Conservation (phyloP, 768 basidiomycete species). For the Boletus rubroflammeus region DNA sequence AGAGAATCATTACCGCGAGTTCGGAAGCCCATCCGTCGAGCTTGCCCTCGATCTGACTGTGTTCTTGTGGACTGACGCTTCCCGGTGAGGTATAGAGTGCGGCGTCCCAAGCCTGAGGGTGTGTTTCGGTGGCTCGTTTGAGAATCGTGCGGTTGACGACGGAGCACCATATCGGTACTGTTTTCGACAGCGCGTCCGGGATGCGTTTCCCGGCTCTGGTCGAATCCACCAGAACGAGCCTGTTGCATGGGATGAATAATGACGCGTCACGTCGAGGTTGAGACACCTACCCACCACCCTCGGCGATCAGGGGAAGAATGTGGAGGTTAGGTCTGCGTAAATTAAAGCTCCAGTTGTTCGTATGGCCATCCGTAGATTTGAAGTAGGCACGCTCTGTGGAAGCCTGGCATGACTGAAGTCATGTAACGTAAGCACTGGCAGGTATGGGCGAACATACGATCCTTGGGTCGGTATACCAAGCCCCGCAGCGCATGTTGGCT, state of each 20-base stretch:
- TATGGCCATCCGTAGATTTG: slow-evolving; percentile 91
- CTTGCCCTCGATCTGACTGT: slow-evolving; percentile 64
- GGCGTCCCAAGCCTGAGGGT: slow-evolving; percentile 46
- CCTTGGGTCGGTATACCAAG: slow-evolving; percentile 83
- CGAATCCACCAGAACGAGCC: slow-evolving; percentile 86
- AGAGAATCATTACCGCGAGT: slow-evolving; percentile 48
- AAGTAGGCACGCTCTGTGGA: slow-evolving; percentile 58
- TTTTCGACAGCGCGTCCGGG: slow-evolving; percentile 91
- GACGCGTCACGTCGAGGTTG: not conserved
- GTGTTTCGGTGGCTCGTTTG: slow-evolving; percentile 1
- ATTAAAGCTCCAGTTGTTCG: slow-evolving; percentile 81
- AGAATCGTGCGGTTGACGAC: slow-evolving; percentile 70
- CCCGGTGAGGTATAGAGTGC: slow-evolving; percentile 68
- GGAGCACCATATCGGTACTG: slow-evolving; percentile 92
- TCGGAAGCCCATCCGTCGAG: slow-evolving; percentile 67
- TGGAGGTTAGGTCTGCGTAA: slow-evolving; percentile 82
- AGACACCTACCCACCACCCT: slow-evolving; percentile 52
- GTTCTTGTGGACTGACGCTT: slow-evolving; percentile 70
- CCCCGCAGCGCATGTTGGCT: slow-evolving; percentile 91
- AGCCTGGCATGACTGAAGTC: slow-evolving; percentile 4
- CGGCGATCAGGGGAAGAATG: slow-evolving; percentile 54
- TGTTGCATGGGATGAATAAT: slow-evolving; percentile 25
- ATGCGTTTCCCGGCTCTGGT: slow-evolving; percentile 91
- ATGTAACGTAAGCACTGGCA: too few species aligned
- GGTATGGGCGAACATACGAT: slow-evolving; percentile 36